Evolutionary conservation across 257 asterid genomes (phyloP).

Genomic region (Thymus quinquecostatus): DNA sequence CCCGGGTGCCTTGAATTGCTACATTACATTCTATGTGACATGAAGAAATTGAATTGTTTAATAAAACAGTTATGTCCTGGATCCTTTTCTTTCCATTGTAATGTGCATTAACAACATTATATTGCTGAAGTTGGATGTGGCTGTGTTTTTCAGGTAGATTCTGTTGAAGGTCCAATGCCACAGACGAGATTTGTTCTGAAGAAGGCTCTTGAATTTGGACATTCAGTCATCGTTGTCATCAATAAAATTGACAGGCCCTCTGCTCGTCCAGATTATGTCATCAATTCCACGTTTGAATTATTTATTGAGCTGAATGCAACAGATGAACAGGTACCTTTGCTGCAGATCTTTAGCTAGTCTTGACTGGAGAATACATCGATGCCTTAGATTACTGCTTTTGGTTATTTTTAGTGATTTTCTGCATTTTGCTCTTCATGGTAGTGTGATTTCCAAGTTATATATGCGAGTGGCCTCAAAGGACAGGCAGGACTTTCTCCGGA

Average conservation of each 20-base stretch:
- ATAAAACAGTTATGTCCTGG: not conserved
- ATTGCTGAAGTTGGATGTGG: slow-evolving; percentile 32
- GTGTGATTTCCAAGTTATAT: slow-evolving; percentile 99
- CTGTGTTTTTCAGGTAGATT: slow-evolving; percentile 76
- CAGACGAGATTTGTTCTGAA: slow-evolving; percentile 97
- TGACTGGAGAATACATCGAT: slow-evolving; percentile 6
- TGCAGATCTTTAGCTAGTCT: slow-evolving; percentile 14
- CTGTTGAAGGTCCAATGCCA: slow-evolving; percentile 99
- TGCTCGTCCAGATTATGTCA: slow-evolving; percentile 94
- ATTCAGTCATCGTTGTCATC: slow-evolving; percentile 92
- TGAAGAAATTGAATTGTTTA: slow-evolving; percentile 15
- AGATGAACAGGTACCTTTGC: slow-evolving; percentile 85
- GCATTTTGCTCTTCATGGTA: slow-evolving; percentile 42
- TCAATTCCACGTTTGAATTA: slow-evolving; percentile 93
- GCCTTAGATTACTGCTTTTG: not conserved
- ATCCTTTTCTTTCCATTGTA: not conserved
- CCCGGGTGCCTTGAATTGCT: slow-evolving; percentile 10
- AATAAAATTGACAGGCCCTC: slow-evolving; percentile 96
- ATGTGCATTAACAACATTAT: slow-evolving; percentile 8
- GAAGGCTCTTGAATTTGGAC: slow-evolving; percentile 99
- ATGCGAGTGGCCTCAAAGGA: slow-evolving; percentile 97
- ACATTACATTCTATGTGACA: not conserved
- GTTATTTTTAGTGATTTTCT: slow-evolving; percentile 8
- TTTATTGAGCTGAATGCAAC: slow-evolving; percentile 94
- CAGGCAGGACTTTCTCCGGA: slow-evolving; percentile 95